Conservation (phyloP, 192 early-diverging fungal species). For the Backusella macrospora region DNA sequence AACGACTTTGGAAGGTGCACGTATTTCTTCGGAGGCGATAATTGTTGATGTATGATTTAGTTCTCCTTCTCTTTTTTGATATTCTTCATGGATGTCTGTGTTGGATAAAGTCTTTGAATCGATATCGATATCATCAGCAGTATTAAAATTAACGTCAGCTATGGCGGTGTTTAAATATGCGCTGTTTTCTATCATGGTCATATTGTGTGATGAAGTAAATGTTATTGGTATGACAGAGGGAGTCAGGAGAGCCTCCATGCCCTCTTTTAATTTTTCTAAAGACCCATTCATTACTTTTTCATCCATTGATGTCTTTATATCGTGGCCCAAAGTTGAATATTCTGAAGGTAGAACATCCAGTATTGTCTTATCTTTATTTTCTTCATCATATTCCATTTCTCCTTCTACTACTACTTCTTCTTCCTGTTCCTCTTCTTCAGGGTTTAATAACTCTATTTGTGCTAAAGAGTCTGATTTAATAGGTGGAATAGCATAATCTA, state of each 20-base stretch:
- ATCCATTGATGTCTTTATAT: not conserved
- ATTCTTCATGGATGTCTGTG: not conserved
- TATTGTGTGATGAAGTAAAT: not conserved
- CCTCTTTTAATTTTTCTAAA: not conserved
- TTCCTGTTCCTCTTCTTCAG: not conserved
- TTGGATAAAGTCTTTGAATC: not conserved
- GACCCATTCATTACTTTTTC: not conserved
- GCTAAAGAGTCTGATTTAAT: not conserved
- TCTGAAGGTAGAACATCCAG: too few species aligned
- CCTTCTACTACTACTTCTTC: not conserved
- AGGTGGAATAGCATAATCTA: slow-evolving; percentile 8
- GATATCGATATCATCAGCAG: not conserved
- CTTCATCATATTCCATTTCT: not conserved
- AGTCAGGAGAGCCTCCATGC: not conserved
- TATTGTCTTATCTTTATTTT: too few species aligned
- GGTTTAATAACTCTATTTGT: not conserved
- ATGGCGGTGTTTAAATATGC: too few species aligned
- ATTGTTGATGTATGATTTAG: not conserved
- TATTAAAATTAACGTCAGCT: not conserved
- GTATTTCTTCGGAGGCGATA: not conserved
- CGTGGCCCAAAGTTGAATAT: too few species aligned
- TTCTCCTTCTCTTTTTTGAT: not conserved
- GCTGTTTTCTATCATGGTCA: not conserved
- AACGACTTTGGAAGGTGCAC: not conserved
- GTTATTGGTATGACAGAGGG: not conserved